These are phyloP conservation scores for Dillenia turbinata DNA, from an alignment of 164 flowering plant species.

Conservation along the genomic window DNA sequence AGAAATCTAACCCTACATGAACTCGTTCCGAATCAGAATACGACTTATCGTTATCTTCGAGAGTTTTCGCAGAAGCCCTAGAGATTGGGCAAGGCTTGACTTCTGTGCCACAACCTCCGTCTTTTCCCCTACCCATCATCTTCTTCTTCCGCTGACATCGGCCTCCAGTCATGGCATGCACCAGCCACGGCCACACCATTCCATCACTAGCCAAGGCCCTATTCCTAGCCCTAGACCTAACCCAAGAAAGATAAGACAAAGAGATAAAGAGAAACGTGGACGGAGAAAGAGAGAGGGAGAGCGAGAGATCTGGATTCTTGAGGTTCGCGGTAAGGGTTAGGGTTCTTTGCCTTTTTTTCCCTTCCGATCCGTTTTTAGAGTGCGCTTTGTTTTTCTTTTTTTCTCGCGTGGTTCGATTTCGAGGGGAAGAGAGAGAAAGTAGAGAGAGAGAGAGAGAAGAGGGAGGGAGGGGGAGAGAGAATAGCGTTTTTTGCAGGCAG, in stretches of 20 bases:
- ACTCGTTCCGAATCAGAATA: slow-evolving; percentile 2
- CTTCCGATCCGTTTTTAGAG: slow-evolving; percentile 13
- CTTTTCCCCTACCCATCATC: slow-evolving; percentile 67
- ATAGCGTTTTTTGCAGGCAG: slow-evolving; percentile 33
- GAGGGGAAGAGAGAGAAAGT: not conserved
- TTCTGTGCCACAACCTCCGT: slow-evolving; percentile 50
- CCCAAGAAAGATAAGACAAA: not conserved
- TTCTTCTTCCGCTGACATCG: slow-evolving; percentile 52
- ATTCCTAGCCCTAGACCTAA: slow-evolving; percentile 5
- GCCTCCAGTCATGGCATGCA: slow-evolving; percentile 39
- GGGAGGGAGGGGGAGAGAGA: slow-evolving; percentile 5
- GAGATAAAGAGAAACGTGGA: not conserved
- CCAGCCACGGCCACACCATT: slow-evolving; percentile 19
- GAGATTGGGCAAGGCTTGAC: slow-evolving; percentile 35
- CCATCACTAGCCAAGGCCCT: slow-evolving; percentile 36
- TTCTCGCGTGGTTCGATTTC: not conserved
- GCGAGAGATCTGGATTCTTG: not conserved
- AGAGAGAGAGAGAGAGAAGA: slow-evolving; percentile 5
- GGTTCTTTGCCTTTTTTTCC: slow-evolving; percentile 8
- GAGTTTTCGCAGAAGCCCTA: slow-evolving; percentile 18
- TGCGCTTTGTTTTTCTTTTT: slow-evolving; percentile 7
- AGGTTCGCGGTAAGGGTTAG: slow-evolving; percentile 11
- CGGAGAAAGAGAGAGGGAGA: not conserved
- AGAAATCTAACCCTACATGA: slow-evolving; percentile 35
- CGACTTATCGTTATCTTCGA: not conserved